These are phyloP conservation scores for Eimeria acervulina DNA, from an alignment of 169 alveolate species.

Conservation along the genomic window DNA sequence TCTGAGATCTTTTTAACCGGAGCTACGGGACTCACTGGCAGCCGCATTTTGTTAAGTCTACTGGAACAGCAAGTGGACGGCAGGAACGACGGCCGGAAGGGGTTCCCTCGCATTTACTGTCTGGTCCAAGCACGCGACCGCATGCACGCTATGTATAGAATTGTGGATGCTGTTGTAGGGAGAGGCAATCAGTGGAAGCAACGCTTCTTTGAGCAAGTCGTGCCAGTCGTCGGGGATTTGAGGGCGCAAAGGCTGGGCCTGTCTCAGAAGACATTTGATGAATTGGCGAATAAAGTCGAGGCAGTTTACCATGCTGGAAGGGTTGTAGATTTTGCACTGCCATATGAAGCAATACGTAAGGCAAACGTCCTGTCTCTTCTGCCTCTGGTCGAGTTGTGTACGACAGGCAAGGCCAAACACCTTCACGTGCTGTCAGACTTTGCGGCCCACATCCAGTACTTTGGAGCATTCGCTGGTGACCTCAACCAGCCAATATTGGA, in stretches of 20 bases:
- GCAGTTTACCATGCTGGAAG: constrained; percentile 87
- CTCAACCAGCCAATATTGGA: constrained; percentile 69
- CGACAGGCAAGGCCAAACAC: constrained; percentile 82
- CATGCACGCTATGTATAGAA: constrained; percentile 82
- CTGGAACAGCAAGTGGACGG: constrained; percentile 32
- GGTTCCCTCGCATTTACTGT: constrained; percentile 80
- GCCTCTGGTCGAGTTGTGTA: constrained; percentile 84
- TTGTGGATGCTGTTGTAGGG: constrained; percentile 78
- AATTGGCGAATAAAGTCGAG: constrained; percentile 79
- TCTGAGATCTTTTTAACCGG: constrained; percentile 85
- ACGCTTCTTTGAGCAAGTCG: constrained; percentile 47
- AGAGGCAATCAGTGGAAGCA: constrained; percentile 74
- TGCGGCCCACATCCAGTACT: constrained; percentile 86
- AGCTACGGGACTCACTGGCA: constrained; percentile 87
- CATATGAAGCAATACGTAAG: constrained; percentile 83
- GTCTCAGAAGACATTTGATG: constrained; percentile 64
- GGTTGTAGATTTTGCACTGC: constrained; percentile 82
- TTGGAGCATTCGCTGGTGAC: constrained; percentile 79
- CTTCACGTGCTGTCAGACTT: constrained; percentile 87
- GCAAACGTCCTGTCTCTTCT: constrained; percentile 84
- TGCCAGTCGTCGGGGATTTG: constrained; percentile 85
- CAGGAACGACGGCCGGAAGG: not conserved
- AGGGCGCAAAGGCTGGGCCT: constrained; percentile 84
- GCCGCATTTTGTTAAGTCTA: constrained; percentile 79
- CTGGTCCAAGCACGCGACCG: constrained; percentile 83